These are phyloP conservation scores for Alternaria ventricosa DNA, from an alignment of 2,329 filamentous ascomycete species.

Conservation along the genomic window DNA sequence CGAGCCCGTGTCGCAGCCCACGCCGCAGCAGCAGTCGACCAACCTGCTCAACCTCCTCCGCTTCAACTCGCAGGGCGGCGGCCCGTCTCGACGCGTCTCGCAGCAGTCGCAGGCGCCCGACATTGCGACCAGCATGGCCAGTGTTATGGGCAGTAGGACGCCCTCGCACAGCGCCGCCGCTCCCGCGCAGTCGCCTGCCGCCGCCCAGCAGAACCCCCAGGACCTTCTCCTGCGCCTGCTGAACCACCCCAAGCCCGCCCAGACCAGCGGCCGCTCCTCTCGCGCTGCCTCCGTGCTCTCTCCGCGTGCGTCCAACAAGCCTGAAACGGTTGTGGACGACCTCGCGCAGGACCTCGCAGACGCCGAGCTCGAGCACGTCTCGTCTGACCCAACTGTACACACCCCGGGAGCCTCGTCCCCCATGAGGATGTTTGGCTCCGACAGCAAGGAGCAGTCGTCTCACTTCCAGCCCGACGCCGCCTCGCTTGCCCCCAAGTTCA, in stretches of 20 bases:
- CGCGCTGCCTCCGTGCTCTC: constrained; percentile 36
- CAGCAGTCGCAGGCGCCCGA: constrained; percentile 55
- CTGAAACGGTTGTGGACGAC: constrained; percentile 53
- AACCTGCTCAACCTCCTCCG: constrained; percentile 70
- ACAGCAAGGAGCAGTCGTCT: constrained; percentile 50
- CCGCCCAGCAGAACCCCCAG: constrained; percentile 66
- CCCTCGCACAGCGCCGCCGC: constrained; percentile 40
- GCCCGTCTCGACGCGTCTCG: constrained; percentile 45
- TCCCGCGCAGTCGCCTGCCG: constrained; percentile 50
- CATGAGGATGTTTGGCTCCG: constrained; percentile 45
- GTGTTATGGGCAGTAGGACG: constrained; percentile 58
- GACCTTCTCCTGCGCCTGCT: constrained; percentile 86
- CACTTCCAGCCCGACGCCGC: constrained; percentile 41
- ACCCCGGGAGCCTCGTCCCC: constrained; percentile 34
- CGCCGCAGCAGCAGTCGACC: constrained; percentile 53
- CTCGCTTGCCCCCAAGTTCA: constrained; percentile 61
- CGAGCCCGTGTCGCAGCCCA: constrained; percentile 51
- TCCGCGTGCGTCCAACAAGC: constrained; percentile 42
- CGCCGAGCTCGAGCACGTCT: constrained; percentile 50
- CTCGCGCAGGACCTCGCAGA: constrained; percentile 55
- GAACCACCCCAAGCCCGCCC: constrained; percentile 69
- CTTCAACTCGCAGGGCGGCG: constrained; percentile 60
- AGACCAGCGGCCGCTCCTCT: constrained; percentile 36
- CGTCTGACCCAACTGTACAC: constrained; percentile 38
- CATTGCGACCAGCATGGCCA: constrained; percentile 60